A percentile compares a stretch with the other conserved stretches of the same genome.
phyloP scores from a whole-genome alignment of 306 rosid genomes.

The Luffa aegyptiaca region DNA sequence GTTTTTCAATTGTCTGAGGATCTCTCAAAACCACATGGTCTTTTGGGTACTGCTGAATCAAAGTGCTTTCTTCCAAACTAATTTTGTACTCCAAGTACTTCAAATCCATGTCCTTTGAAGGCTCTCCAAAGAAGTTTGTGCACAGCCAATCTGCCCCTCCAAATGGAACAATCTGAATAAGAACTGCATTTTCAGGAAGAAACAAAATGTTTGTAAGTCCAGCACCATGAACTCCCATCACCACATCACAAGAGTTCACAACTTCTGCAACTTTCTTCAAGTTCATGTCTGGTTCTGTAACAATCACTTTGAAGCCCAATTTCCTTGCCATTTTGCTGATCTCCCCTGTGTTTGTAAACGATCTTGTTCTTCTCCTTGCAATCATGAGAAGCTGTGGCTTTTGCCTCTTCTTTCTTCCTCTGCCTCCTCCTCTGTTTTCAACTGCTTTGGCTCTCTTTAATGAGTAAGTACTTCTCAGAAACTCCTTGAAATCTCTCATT shows the following conservation, averaged over 20 bases:
- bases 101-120: slow-evolving; percentile 57
- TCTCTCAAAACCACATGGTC: slow-evolving; percentile 42
- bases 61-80: slow-evolving; percentile 54
- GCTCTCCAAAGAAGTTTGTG: slow-evolving; percentile 32
- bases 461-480: slow-evolving; percentile 45
- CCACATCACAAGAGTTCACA: slow-evolving; percentile 80
- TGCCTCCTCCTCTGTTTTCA: slow-evolving; percentile 17
- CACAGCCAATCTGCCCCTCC: slow-evolving; percentile 77
- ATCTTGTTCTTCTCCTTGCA: slow-evolving; percentile 51
- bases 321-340: slow-evolving; percentile 40
- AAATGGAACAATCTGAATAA: slow-evolving; percentile 65
- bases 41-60: slow-evolving; percentile 53
- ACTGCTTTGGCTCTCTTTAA: slow-evolving; percentile 38
- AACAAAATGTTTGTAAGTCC: slow-evolving; percentile 83
- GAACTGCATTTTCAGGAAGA: slow-evolving; percentile 67
- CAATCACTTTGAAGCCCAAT: slow-evolving; percentile 50
- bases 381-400: slow-evolving; percentile 58
- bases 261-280: slow-evolving; percentile 35
- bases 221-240: slow-evolving; percentile 94
- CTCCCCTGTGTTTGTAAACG: slow-evolving; percentile 49
- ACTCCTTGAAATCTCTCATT: slow-evolving; percentile 57
- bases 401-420: not conserved
- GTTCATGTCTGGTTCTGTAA: slow-evolving; percentile 35
- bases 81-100: slow-evolving; percentile 72
- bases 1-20: slow-evolving; percentile 32